Conservation (phyloP, 176 grass and related monocot species). For the Calamus simplicifolius region DNA sequence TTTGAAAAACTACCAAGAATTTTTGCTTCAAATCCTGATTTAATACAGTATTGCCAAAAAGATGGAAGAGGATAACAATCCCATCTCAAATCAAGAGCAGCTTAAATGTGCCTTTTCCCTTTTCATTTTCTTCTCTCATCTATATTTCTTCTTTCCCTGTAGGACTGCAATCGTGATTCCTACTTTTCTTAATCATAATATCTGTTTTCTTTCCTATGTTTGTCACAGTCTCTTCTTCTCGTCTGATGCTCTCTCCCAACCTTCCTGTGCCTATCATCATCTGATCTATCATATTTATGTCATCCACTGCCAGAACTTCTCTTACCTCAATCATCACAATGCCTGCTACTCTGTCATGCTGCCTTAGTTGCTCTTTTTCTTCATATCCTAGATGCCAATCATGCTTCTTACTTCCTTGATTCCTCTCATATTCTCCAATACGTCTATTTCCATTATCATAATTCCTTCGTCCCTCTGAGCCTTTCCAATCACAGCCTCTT, state of each 20-base stretch:
- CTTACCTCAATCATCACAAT: conserved; percentile 21
- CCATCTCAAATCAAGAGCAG: too few species aligned
- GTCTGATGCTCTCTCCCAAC: conserved; percentile 12
- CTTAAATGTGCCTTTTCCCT: too few species aligned
- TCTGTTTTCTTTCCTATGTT: conserved; percentile 21
- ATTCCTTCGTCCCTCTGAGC: background rate
- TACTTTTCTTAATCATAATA: conserved; percentile 25
- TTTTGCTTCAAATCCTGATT: too few species aligned
- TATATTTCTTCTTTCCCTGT: conserved; percentile 27
- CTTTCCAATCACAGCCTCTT: conserved; percentile 16
- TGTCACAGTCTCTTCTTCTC: conserved; percentile 17
- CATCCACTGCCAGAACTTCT: conserved; percentile 20
- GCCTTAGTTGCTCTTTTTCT: conserved; percentile 27
- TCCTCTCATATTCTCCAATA: conserved; percentile 26
- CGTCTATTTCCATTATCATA: background rate
- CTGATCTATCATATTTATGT: conserved; percentile 24
- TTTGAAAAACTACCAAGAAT: too few species aligned
- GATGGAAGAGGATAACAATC: too few species aligned
- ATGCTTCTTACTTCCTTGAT: conserved; percentile 17
- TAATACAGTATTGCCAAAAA: too few species aligned
- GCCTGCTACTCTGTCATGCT: conserved; percentile 32
- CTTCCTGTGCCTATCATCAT: background rate
- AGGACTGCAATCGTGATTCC: conserved; percentile 28
- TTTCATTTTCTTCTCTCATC: conserved; percentile 27
- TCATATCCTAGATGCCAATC: conserved; percentile 27